Percentiles rank a stretch among this genome's conserved stretches.
Conservation (phyloP, 306 rosid genomes). For the Quercus suber region DNA sequence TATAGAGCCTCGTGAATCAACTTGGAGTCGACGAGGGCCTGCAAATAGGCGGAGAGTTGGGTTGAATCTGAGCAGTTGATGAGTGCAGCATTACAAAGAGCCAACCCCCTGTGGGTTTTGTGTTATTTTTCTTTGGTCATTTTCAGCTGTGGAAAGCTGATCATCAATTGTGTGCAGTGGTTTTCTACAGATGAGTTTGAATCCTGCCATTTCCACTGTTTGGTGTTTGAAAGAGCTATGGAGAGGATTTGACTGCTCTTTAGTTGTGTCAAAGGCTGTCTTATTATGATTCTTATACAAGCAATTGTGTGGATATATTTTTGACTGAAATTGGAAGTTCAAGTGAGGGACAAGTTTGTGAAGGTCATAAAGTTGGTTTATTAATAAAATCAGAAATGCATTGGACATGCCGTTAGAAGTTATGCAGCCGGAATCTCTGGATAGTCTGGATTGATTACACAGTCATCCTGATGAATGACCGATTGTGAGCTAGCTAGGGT, state of each 20-base stretch:
- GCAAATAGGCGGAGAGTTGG: conserved; percentile 44
- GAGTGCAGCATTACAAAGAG: conserved; percentile 11
- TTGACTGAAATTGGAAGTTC: neutral
- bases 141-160: neutral
- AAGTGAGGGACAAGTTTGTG: neutral
- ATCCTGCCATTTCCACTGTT: conserved; percentile 3
- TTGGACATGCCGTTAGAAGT: neutral
- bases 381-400: too few relatives aligned
- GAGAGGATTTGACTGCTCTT: neutral
- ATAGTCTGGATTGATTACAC: neutral
- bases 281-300: too few relatives aligned
- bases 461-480: neutral
- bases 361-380: neutral
- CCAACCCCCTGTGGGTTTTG: neutral
- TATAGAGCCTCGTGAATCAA: conserved; percentile 38
- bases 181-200: conserved; percentile 7
- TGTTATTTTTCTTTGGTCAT: neutral
- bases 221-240: neutral
- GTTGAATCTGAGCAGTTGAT: conserved; percentile 33
- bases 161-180: neutral
- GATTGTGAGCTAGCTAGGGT: neutral
- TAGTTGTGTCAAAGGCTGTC: too few relatives aligned
- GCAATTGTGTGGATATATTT: neutral
- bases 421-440: neutral
- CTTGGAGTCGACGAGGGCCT: conserved; percentile 38